These are phyloP conservation scores for Paramyrothecium sp. DNA, from an alignment of 2,329 filamentous ascomycete genomes.

Conservation along the genomic window DNA sequence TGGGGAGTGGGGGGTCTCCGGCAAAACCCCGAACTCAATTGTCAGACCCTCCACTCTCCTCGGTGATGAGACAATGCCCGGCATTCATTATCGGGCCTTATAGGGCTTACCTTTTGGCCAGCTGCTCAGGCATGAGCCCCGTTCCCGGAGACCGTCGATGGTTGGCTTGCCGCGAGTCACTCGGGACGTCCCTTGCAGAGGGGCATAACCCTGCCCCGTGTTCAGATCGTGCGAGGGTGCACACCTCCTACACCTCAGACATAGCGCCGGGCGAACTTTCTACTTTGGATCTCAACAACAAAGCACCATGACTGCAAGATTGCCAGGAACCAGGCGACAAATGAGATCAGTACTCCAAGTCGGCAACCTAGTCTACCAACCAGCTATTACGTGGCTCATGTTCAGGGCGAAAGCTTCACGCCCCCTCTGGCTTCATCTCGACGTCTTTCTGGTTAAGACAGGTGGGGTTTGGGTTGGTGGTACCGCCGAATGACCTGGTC, in stretches of 20 bases:
- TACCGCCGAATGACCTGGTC: too few relatives aligned
- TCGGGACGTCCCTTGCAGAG: not conserved
- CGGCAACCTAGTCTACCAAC: too few relatives aligned
- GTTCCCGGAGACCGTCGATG: not conserved
- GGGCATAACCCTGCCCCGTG: not conserved
- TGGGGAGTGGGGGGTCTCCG: not conserved
- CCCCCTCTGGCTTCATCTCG: too few relatives aligned
- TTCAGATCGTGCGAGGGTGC: not conserved
- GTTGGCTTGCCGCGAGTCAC: not conserved
- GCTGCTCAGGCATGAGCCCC: not conserved
- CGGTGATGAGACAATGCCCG: not conserved
- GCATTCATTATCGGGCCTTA: not conserved
- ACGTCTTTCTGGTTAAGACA: too few relatives aligned
- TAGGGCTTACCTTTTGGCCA: not conserved
- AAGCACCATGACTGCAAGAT: not conserved
- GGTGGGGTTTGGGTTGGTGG: too few relatives aligned
- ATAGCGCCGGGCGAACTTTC: not conserved
- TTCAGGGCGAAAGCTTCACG: too few relatives aligned
- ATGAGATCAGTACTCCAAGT: not conserved
- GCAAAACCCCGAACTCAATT: not conserved
- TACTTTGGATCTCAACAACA: not conserved
- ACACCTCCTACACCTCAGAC: not conserved
- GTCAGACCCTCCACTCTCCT: not conserved
- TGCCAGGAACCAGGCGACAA: not conserved
- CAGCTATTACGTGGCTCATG: not conserved